A percentile compares a stretch with the other conserved stretches of the same genome.
phyloP scores from a whole-genome alignment of 2,329 filamentous ascomycete genomes.

The Talaromyces sp. region DNA sequence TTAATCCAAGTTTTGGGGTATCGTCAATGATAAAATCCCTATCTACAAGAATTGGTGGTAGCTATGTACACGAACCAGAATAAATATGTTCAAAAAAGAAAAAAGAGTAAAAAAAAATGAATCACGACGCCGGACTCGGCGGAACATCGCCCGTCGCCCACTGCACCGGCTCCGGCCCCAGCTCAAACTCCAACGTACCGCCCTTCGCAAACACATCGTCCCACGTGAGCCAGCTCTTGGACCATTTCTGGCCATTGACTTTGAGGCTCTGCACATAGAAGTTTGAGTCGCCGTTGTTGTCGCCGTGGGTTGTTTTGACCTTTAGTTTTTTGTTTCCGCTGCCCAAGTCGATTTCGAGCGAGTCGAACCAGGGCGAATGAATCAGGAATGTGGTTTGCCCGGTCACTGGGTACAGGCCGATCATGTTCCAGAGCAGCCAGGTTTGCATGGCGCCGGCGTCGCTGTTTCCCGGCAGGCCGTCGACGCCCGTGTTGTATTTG shows the following conservation, averaged over 20 bases:
- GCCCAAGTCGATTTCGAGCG: slow-evolving; percentile 51
- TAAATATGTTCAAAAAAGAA: background rate
- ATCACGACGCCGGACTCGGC: slow-evolving; percentile 41
- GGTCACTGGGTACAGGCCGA: slow-evolving; percentile 53
- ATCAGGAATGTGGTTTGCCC: slow-evolving; percentile 63
- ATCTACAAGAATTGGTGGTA: background rate
- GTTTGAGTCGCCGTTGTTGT: slow-evolving; percentile 49
- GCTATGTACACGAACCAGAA: background rate
- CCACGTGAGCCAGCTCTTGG: slow-evolving; percentile 56
- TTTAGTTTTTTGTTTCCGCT: slow-evolving; percentile 54
- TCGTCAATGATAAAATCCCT: too few relatives aligned
- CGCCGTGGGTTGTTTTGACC: slow-evolving; percentile 51
- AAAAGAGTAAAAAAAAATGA: background rate
- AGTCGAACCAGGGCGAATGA: slow-evolving; percentile 57
- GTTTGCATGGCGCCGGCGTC: slow-evolving; percentile 62
- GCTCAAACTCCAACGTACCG: slow-evolving; percentile 54
- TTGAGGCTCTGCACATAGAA: slow-evolving; percentile 61
- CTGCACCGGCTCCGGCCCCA: slow-evolving; percentile 54
- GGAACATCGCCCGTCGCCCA: slow-evolving; percentile 58
- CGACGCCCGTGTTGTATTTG: slow-evolving; percentile 51
- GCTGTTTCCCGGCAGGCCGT: slow-evolving; percentile 60
- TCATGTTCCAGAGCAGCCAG: slow-evolving; percentile 58
- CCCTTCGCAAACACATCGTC: slow-evolving; percentile 62
- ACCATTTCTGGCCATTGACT: slow-evolving; percentile 55
- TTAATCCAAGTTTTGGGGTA: background rate